Evolutionary conservation across 2,329 filamentous ascomycete genomes (phyloP).

Genomic region (Magnaporthiopsis incrustans): DNA sequence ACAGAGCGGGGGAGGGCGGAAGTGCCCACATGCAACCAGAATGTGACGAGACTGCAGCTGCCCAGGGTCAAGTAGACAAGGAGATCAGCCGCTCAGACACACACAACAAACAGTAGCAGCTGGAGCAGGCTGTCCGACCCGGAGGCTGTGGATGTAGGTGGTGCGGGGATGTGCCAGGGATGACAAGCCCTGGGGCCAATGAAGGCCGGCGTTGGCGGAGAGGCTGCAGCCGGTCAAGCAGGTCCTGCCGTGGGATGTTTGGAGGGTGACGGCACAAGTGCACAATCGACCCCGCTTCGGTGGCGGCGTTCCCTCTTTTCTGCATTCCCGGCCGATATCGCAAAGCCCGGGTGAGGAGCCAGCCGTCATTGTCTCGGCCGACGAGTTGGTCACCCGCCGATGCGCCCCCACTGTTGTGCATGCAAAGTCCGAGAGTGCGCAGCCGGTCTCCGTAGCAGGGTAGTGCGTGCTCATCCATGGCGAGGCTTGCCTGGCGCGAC

Average conservation of each 20-base stretch:
- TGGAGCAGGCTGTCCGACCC: background rate
- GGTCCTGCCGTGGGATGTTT: too few relatives aligned
- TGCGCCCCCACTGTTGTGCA: too few relatives aligned
- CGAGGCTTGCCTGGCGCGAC: too few relatives aligned
- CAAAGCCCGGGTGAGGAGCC: constrained; percentile 15
- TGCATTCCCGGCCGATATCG: constrained; percentile 10
- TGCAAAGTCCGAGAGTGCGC: background rate
- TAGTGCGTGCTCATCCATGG: too few relatives aligned
- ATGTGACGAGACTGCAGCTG: too few relatives aligned
- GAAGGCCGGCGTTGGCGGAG: too few relatives aligned
- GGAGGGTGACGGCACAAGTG: too few relatives aligned
- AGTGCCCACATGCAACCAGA: background rate
- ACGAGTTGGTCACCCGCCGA: background rate
- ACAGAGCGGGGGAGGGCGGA: background rate
- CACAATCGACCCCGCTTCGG: constrained; percentile 5
- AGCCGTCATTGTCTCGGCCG: constrained; percentile 12
- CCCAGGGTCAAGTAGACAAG: too few relatives aligned
- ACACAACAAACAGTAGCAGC: background rate
- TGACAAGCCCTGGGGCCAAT: too few relatives aligned
- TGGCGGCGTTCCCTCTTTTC: background rate
- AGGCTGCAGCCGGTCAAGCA: background rate
- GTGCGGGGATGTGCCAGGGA: background rate
- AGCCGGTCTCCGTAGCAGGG: background rate
- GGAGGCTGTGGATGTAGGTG: background rate
- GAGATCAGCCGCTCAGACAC: background rate